Evolutionary conservation across 2,329 filamentous ascomycete genomes (phyloP), one percentile per base, ranked within the genome.

Genomic region (Iodosphaeria phyllophila): DNA sequence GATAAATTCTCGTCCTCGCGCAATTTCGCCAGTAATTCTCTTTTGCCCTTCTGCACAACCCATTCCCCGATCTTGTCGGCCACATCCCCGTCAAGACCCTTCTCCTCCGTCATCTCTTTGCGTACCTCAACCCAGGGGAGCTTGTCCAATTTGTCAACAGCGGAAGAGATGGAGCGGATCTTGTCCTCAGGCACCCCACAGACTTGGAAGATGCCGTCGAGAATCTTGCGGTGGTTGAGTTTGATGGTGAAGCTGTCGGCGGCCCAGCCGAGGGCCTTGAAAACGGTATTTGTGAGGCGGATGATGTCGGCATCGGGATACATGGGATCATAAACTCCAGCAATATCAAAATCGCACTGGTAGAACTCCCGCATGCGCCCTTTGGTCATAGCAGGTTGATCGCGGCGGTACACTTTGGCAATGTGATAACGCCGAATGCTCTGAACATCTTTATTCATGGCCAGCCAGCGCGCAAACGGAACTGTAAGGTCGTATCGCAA

Each of bases 401-500:
- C 77, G 46, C 76, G 57, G 32, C 77, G 61, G 51, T 82, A 83
- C 25, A 83, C 76, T 48, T 83, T 83, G 32, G 72, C 74, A 33
- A 82, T 76, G 51, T 80, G 74, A 46, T 79, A 82, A 38, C 76
- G 58, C 52, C 80, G 80, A 50, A 80, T 78, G 42, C 52, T 66
- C 43, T 71, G 64, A 24, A 78, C 54, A 29, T 62, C 57, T 17
- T 60, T 51, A 32, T 80, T 80, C 73, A 79, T 78, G 37, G 75
- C 74, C 29, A 82, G 63, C 72, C 72, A 82, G 46, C 76, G 63
- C 31, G 75, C 75, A 41, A 80, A 79, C 12, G 75, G 74, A 6
- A 83, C 75, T 1, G 77, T 82, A 35, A 86, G 51, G 43, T 86
- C 79, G 51, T 86, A 89, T 39, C 79, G 68, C 35, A 86, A 59